A percentile compares a stretch with the other conserved stretches of the same genome.
Evolutionary conservation across 345 rosid species (phyloP).

Genomic region (Boechera divaricarpa): DNA sequence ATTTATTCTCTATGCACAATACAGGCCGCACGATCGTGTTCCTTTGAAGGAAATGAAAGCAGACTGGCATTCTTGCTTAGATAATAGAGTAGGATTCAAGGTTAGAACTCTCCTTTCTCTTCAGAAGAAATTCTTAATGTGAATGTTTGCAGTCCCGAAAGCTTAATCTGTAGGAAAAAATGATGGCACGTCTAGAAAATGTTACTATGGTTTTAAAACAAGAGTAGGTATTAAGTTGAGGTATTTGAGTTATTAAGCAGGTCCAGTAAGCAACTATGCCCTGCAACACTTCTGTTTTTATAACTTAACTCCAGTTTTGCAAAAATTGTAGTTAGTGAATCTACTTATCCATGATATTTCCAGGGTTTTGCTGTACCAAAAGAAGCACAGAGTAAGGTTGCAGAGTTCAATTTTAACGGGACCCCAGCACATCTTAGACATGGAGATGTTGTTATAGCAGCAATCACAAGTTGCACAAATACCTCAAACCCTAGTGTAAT

Average conservation of each 20-base stretch:
- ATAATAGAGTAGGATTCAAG: constrained; percentile 6
- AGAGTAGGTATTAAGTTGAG: neutral
- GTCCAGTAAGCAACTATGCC: neutral
- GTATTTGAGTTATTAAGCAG: neutral
- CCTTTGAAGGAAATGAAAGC: constrained; percentile 9
- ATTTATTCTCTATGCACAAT: neutral
- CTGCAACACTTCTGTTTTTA: neutral
- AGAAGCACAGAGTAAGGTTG: constrained; percentile 5
- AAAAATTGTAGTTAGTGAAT: neutral
- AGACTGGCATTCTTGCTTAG: neutral
- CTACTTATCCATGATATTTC: neutral
- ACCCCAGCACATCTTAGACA: constrained; percentile 4
- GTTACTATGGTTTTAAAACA: neutral
- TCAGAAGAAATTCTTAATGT: neutral
- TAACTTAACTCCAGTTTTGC: neutral
- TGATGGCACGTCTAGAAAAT: neutral
- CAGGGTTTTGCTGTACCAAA: constrained; percentile 12
- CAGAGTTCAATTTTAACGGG: neutral
- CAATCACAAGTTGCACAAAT: constrained; percentile 11
- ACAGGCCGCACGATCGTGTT: constrained; percentile 3
- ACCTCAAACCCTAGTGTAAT: constrained; percentile 10
- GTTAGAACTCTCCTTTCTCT: neutral
- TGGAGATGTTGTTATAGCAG: constrained; percentile 11
- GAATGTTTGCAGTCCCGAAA: neutral
- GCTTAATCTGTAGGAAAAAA: neutral